phyloP scores from a whole-genome alignment of 2,329 filamentous ascomycete species.

The Thelonectria discophora region DNA sequence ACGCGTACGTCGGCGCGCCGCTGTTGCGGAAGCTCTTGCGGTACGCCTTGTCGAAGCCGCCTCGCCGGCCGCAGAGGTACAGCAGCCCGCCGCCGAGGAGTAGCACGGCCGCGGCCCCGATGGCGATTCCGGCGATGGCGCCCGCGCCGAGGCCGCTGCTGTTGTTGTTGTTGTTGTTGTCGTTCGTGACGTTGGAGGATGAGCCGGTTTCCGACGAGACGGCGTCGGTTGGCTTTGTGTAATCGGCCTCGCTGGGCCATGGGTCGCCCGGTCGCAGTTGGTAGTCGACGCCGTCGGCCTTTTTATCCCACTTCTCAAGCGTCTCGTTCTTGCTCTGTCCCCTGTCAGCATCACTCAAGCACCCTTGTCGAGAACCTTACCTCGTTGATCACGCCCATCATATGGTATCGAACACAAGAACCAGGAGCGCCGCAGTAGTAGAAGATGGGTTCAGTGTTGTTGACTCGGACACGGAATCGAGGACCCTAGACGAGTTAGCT shows the following conservation, averaged over 20 bases:
- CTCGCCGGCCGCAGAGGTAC: slow-evolving; percentile 56
- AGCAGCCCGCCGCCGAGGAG: slow-evolving; percentile 55
- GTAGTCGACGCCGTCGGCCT: slow-evolving; percentile 57
- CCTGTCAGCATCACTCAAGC: slow-evolving; percentile 14
- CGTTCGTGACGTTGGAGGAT: slow-evolving; percentile 15
- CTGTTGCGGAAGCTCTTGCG: slow-evolving; percentile 39
- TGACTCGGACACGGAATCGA: slow-evolving; percentile 57
- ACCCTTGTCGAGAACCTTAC: slow-evolving; percentile 48
- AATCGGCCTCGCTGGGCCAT: slow-evolving; percentile 58
- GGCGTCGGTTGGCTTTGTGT: slow-evolving; percentile 27
- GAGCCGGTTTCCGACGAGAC: slow-evolving; percentile 7
- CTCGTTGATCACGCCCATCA: slow-evolving; percentile 81
- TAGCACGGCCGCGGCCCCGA: slow-evolving; percentile 59
- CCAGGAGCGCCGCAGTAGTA: slow-evolving; percentile 75
- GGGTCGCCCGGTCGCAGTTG: slow-evolving; percentile 65
- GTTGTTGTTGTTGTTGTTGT: slow-evolving; percentile 19
- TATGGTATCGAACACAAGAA: slow-evolving; percentile 71
- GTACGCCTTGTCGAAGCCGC: slow-evolving; percentile 43
- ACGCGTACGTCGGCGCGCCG: slow-evolving; percentile 7
- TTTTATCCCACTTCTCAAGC: slow-evolving; percentile 57
- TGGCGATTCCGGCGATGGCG: slow-evolving; percentile 67
- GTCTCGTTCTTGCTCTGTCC: slow-evolving; percentile 57
- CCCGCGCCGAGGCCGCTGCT: slow-evolving; percentile 44
- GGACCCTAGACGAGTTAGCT: slow-evolving; percentile 48
- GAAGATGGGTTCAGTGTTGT: slow-evolving; percentile 71